These are phyloP conservation scores for Alnus glutinosa DNA, from an alignment of 306 rosid genomes.

Conservation along the genomic window DNA sequence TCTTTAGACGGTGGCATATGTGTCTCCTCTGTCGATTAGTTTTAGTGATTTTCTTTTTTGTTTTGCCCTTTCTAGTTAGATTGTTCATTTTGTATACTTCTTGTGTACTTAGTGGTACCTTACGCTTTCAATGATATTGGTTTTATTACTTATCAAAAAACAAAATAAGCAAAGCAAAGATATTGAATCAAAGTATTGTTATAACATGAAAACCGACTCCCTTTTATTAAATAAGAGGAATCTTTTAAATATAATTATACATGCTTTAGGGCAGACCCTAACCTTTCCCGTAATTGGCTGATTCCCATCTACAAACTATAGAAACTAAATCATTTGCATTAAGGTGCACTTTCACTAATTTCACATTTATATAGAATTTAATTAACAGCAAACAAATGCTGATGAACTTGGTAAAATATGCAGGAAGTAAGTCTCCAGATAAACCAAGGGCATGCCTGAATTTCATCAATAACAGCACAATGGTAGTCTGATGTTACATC, in stretches of 20 bases:
- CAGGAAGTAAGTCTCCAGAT: slow-evolving; percentile 29
- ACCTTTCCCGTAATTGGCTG: background rate
- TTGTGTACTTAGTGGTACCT: no score
- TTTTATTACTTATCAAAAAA: no score
- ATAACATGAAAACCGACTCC: background rate
- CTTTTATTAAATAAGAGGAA: background rate
- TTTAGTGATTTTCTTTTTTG: no score
- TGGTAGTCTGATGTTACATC: slow-evolving; percentile 66
- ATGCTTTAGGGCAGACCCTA: background rate
- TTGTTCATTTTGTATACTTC: no score
- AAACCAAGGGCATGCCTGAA: slow-evolving; percentile 66
- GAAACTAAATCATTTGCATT: background rate
- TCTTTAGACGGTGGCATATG: no score
- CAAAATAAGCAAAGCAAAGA: background rate
- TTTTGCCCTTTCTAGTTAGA: no score
- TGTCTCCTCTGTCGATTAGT: no score
- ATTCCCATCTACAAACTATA: background rate
- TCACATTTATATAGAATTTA: background rate
- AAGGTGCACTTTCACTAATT: background rate
- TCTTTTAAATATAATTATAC: background rate
- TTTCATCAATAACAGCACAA: slow-evolving; percentile 91
- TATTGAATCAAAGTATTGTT: background rate
- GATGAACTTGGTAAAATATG: slow-evolving; percentile 16
- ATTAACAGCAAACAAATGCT: slow-evolving; percentile 5
- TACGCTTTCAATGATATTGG: no score